Evolutionary conservation across 148 eudicot species (phyloP).

Genomic region (Persicaria maculosa): DNA sequence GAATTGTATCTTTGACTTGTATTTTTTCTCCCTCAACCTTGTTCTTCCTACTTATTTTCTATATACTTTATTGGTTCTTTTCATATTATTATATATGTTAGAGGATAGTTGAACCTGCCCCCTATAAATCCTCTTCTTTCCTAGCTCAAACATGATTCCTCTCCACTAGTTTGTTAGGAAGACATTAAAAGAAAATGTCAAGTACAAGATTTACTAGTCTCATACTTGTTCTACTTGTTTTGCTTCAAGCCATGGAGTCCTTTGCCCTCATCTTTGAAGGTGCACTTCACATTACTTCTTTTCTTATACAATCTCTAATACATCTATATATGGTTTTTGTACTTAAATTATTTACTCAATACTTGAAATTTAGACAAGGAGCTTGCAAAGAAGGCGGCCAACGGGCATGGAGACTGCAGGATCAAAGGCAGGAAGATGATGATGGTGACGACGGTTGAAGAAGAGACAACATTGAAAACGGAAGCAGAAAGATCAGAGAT

Average conservation of each 20-base stretch:
- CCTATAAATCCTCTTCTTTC: conserved; percentile 4
- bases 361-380: background rate
- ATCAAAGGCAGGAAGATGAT: conserved; percentile 2
- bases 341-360: background rate
- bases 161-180: background rate
- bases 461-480: background rate
- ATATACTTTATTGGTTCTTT: background rate
- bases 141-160: conserved; percentile 10
- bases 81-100: background rate
- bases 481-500: background rate
- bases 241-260: conserved; percentile 6
- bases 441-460: background rate
- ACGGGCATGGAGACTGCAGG: background rate
- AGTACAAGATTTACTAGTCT: background rate
- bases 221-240: conserved; percentile 6
- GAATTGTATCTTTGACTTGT: conserved; percentile 12
- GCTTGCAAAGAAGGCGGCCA: background rate
- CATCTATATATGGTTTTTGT: background rate
- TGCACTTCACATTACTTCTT: background rate
- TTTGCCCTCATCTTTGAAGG: conserved; percentile 3
- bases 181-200: background rate
- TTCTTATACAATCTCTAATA: background rate
- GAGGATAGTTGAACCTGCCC: background rate
- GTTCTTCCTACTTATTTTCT: background rate
- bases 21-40: background rate